phyloP scores from a whole-genome alignment of 768 basidiomycete species.

The Pholiota molesta region DNA sequence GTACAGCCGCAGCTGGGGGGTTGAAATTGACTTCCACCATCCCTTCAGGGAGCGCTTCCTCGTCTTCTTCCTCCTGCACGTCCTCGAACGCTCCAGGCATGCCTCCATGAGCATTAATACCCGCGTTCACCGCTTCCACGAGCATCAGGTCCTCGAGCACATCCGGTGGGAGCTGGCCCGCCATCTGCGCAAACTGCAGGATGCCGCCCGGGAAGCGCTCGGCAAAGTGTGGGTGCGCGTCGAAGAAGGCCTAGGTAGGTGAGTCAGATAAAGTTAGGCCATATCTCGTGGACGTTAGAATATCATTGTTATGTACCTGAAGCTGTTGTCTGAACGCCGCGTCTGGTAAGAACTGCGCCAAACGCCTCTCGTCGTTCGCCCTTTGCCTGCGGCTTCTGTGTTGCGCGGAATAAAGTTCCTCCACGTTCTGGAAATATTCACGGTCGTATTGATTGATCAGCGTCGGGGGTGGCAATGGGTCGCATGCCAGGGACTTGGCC shows the following conservation, averaged over 20 bases:
- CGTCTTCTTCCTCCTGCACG: constrained; percentile 16
- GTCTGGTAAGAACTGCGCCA: constrained; percentile 64
- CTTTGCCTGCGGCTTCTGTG: constrained; percentile 44
- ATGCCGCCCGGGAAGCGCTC: constrained; percentile 66
- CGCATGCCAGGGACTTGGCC: constrained; percentile 69
- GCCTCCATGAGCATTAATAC: constrained; percentile 34
- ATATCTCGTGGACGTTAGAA: not conserved
- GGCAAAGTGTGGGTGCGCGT: constrained; percentile 56
- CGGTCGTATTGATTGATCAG: constrained; percentile 65
- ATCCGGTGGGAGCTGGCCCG: constrained; percentile 57
- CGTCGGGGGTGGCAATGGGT: constrained; percentile 80
- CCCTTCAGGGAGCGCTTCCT: not conserved
- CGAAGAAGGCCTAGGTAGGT: constrained; percentile 49
- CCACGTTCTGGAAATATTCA: constrained; percentile 71
- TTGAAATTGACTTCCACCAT: constrained; percentile 6
- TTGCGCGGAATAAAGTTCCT: constrained; percentile 48
- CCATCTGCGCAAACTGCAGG: constrained; percentile 61
- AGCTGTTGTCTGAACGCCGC: constrained; percentile 58
- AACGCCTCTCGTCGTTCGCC: constrained; percentile 49
- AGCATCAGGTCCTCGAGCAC: constrained; percentile 64
- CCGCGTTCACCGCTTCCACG: constrained; percentile 40
- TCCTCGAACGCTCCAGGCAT: constrained; percentile 53
- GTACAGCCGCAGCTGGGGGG: not conserved
- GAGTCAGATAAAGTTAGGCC: constrained; percentile 1
- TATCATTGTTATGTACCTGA: constrained; percentile 37